Evolutionary conservation across 2,329 filamentous ascomycete genomes (phyloP).

Genomic region (Tolypocladium album): DNA sequence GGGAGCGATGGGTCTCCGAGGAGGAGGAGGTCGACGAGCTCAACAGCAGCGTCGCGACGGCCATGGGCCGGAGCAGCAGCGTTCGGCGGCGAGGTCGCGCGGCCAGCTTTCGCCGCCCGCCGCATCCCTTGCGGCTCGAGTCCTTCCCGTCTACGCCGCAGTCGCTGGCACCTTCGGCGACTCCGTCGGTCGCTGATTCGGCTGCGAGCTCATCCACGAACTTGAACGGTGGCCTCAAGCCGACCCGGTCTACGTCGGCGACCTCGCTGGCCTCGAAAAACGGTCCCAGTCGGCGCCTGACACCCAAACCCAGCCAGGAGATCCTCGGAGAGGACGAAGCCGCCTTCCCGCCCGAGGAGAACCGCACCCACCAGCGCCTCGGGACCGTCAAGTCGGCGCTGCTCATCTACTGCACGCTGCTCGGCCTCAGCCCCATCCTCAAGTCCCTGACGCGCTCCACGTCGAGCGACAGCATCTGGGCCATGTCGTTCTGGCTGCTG

Average conservation of each 20-base stretch:
- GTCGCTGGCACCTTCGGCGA: conserved; percentile 14
- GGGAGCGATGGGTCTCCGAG: conserved; percentile 81
- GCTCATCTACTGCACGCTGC: conserved; percentile 83
- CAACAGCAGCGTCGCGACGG: conserved; percentile 21
- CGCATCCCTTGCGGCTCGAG: conserved; percentile 16
- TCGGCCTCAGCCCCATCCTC: conserved; percentile 87
- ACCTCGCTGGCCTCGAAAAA: conserved; percentile 6
- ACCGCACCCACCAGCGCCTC: conserved; percentile 42
- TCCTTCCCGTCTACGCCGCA: conserved; percentile 13
- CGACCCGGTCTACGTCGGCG: conserved; percentile 39
- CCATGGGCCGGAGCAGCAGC: conserved; percentile 22
- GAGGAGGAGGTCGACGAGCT: conserved; percentile 37
- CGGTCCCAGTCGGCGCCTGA: neutral
- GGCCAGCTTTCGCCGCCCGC: conserved; percentile 25
- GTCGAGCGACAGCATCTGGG: conserved; percentile 92
- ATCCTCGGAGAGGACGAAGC: conserved; percentile 13
- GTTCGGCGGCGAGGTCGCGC: conserved; percentile 22
- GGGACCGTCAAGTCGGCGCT: conserved; percentile 85
- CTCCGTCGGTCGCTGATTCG: conserved; percentile 14
- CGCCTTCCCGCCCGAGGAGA: conserved; percentile 19
- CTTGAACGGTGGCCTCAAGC: conserved; percentile 37
- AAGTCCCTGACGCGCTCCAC: conserved; percentile 94
- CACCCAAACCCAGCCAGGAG: conserved; percentile 18
- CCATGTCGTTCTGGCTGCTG: conserved; percentile 86
- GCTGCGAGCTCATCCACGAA: conserved; percentile 38